Evolutionary conservation across 208 protist species (phyloP).

Genomic region (Naegleria lovaniensis): DNA sequence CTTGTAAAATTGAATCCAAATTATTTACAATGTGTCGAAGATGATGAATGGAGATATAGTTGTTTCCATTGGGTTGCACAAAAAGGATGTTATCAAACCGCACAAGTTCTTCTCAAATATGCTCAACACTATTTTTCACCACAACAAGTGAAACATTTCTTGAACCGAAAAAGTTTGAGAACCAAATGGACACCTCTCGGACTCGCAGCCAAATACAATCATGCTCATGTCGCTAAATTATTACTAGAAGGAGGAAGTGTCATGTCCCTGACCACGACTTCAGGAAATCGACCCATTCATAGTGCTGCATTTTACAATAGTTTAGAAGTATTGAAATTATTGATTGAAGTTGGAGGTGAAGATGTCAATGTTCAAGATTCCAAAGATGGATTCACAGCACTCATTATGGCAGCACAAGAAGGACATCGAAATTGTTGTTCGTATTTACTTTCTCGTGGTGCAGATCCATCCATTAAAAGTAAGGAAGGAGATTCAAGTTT

Average conservation of each 20-base stretch:
- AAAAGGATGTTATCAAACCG: background rate
- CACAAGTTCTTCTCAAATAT: background rate
- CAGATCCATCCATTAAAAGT: background rate
- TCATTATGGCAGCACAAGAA: background rate
- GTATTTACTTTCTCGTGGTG: background rate
- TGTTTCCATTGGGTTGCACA: background rate
- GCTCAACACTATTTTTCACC: background rate
- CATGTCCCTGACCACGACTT: background rate
- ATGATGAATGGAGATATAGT: slow-evolving; percentile 15
- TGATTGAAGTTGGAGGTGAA: background rate
- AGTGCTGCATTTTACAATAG: background rate
- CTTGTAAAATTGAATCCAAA: background rate
- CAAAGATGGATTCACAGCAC: background rate
- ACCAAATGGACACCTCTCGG: background rate
- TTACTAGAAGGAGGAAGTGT: background rate
- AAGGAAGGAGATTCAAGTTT: background rate
- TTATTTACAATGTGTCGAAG: background rate
- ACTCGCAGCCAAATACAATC: background rate
- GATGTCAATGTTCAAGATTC: background rate
- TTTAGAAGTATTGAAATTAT: background rate
- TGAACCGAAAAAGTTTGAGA: background rate
- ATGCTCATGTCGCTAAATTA: background rate
- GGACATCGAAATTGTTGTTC: background rate
- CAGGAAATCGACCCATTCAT: background rate
- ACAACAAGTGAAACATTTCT: background rate